These are phyloP conservation scores for Umbellularia californica DNA, from an alignment of 164 flowering plant species.

Conservation along the genomic window DNA sequence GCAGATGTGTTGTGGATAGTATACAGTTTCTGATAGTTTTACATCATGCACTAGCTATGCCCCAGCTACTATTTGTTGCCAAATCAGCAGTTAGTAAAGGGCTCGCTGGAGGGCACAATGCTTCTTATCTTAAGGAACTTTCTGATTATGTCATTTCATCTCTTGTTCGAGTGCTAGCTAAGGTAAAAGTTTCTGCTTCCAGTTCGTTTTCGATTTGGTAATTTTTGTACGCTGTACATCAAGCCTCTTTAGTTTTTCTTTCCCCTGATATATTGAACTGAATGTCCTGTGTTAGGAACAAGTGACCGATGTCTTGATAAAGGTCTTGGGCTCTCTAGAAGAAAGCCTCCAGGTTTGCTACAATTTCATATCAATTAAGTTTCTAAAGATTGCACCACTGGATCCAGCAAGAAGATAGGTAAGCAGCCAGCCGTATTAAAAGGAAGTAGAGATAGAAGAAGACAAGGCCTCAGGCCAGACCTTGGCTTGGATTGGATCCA, in stretches of 20 bases:
- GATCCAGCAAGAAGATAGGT: background rate
- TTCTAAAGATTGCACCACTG: background rate
- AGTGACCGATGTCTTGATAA: conserved; percentile 64
- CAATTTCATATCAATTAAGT: background rate
- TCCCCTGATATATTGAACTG: conserved; percentile 1
- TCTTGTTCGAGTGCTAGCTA: conserved; percentile 63
- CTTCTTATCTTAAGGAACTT: conserved; percentile 60
- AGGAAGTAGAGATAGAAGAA: too few relatives aligned
- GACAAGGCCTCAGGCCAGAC: too few relatives aligned
- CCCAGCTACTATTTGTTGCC: conserved; percentile 67
- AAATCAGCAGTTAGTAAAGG: conserved; percentile 73
- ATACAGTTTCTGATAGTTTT: background rate
- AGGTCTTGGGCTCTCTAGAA: conserved; percentile 64
- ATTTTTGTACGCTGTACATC: background rate
- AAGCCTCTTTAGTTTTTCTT: background rate
- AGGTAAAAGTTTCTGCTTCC: conserved; percentile 29
- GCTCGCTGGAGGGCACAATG: conserved; percentile 55
- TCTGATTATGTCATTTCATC: conserved; percentile 67
- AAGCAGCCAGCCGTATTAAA: too few relatives aligned
- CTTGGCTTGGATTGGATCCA: too few relatives aligned
- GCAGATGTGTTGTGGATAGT: background rate
- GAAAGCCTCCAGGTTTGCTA: conserved; percentile 63
- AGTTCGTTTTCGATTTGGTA: background rate
- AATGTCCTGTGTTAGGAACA: conserved; percentile 49
- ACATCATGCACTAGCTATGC: conserved; percentile 51